Conservation (phyloP, 2,329 filamentous ascomycete species). For the Catunica adiposa region DNA sequence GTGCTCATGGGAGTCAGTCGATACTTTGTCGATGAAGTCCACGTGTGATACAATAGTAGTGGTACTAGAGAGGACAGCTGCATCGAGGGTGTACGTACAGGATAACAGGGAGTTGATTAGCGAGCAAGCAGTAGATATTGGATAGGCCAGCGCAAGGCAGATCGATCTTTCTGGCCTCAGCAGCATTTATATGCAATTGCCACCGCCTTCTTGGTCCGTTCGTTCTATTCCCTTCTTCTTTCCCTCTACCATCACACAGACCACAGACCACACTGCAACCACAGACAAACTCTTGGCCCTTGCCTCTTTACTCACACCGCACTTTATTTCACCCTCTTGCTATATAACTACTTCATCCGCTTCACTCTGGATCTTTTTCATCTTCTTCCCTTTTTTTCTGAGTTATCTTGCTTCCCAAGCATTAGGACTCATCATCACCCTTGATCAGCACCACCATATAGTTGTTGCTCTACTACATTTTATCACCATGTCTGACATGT, state of each 20-base stretch:
- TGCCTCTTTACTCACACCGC: background rate
- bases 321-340: background rate
- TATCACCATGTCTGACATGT: slow-evolving; percentile 12
- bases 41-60: background rate
- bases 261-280: slow-evolving; percentile 4
- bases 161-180: background rate
- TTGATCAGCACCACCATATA: background rate
- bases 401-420: slow-evolving; percentile 1
- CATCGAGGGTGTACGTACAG: background rate
- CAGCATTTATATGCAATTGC: slow-evolving; percentile 4
- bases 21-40: background rate
- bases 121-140: background rate
- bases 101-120: background rate
- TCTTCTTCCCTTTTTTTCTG: background rate
- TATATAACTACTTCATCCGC: background rate
- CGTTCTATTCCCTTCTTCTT: slow-evolving; percentile 3
- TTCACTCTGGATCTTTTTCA: background rate
- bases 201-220: background rate
- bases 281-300: slow-evolving; percentile 6
- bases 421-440: background rate
- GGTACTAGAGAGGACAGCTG: slow-evolving; percentile 6
- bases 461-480: background rate
- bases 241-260: slow-evolving; percentile 4
- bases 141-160: background rate
- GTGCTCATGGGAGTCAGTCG: background rate